Evolutionary conservation across 2,329 filamentous ascomycete species (phyloP).

Genomic region (Fusarium compactum): DNA sequence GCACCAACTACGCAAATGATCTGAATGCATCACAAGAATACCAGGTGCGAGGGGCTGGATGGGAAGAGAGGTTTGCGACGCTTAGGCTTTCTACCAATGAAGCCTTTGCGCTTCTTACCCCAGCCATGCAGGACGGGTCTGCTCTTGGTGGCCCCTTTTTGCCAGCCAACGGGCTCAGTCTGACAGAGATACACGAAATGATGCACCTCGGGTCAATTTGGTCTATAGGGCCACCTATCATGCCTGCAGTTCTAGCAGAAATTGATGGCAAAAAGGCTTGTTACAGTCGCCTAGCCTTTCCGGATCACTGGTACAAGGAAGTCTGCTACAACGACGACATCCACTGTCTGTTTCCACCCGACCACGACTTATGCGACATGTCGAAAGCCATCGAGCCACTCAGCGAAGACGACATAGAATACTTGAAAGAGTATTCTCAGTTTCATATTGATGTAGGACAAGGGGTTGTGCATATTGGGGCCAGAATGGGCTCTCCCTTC

Average conservation of each 20-base stretch:
- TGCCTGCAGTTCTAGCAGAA: fast-evolving
- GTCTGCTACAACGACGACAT: neutral
- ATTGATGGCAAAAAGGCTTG: neutral
- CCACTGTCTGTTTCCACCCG: neutral
- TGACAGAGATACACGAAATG: neutral
- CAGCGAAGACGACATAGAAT: fast-evolving
- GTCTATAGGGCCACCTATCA: neutral
- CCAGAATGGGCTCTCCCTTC: neutral
- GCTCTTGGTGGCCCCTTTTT: neutral
- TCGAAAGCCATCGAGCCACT: neutral
- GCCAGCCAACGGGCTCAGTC: neutral
- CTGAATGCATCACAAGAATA: neutral
- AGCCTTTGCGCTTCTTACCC: neutral
- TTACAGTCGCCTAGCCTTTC: neutral
- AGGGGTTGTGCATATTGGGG: neutral
- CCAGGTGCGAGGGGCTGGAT: neutral
- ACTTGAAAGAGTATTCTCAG: fast-evolving
- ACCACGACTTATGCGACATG: neutral
- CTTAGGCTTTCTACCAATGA: neutral
- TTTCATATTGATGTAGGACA: neutral
- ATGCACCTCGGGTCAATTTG: neutral
- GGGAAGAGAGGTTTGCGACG: neutral
- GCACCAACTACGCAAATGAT: neutral
- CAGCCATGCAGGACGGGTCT: conserved; percentile 9
- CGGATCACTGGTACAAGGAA: neutral